Conservation (phyloP, 306 rosid species). For the Ammopiptanthus mongolicus region DNA sequence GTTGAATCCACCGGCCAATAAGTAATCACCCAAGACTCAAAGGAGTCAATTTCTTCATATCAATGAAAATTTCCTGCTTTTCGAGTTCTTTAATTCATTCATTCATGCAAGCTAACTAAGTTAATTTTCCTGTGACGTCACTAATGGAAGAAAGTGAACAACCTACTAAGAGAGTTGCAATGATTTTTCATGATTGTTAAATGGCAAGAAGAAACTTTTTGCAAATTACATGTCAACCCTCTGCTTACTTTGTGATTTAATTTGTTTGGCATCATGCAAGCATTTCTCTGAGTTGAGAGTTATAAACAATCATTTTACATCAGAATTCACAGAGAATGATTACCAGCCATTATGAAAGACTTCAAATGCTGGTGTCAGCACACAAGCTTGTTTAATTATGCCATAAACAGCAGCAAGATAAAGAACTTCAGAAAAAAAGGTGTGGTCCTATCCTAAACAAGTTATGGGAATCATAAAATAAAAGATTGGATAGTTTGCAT, state of each 20-base stretch:
- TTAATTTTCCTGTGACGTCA: background rate
- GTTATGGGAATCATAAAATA: slow-evolving; percentile 6
- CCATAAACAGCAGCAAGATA: background rate
- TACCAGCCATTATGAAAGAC: slow-evolving; percentile 1
- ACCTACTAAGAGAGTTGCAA: background rate
- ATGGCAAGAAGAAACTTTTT: background rate
- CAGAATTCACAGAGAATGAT: slow-evolving; percentile 13
- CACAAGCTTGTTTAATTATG: slow-evolving; percentile 14
- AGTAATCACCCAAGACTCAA: background rate
- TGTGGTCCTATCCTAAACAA: slow-evolving; percentile 14
- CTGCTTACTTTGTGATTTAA: background rate
- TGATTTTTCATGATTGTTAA: slow-evolving; percentile 21
- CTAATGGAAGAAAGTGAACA: background rate
- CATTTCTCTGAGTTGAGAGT: slow-evolving; percentile 27
- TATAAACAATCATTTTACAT: slow-evolving; percentile 34
- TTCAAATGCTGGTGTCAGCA: slow-evolving; percentile 22
- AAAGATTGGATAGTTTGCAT: background rate
- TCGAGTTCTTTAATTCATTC: background rate
- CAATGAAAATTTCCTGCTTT: background rate
- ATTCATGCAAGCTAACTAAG: background rate
- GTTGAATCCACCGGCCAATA: no score
- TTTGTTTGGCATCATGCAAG: slow-evolving; percentile 18
- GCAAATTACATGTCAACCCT: background rate
- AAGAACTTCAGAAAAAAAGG: background rate
- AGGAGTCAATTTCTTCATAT: background rate